Evolutionary conservation across 2,329 filamentous ascomycete genomes (phyloP).

Genomic region (Xylaria sp.): DNA sequence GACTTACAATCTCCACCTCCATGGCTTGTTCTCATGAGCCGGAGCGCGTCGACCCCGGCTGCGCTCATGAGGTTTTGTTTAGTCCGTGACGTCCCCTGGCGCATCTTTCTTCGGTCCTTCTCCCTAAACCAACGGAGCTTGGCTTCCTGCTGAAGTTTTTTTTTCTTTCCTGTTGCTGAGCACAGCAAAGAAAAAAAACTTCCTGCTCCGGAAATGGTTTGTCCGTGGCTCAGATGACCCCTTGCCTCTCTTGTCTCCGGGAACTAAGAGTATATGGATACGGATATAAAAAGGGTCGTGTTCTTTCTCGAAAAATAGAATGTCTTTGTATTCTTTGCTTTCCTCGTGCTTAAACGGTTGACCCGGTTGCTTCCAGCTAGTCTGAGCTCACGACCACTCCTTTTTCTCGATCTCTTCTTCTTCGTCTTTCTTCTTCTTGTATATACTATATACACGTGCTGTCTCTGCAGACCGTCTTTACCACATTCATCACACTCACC

Average conservation of each 20-base stretch:
- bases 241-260: too few relatives aligned
- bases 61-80: neutral
- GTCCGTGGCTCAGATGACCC: too few relatives aligned
- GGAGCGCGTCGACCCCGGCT: too few relatives aligned
- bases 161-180: too few relatives aligned
- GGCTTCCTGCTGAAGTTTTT: too few relatives aligned
- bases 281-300: neutral
- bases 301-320: neutral
- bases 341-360: conserved; percentile 18
- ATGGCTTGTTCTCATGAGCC: neutral
- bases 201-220: too few relatives aligned
- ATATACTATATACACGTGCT: conserved; percentile 1
- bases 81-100: neutral
- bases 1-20: neutral
- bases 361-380: conserved; percentile 13
- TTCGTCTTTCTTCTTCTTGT: neutral
- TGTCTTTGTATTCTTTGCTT: neutral
- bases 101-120: neutral
- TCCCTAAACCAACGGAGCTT: neutral
- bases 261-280: too few relatives aligned
- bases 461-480: neutral
- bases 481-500: neutral
- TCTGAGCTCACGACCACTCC: conserved; percentile 24
- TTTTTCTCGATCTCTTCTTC: conserved; percentile 13
- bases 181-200: too few relatives aligned